Conservation (phyloP, 208 protist genomes). For the Leishmania tropica region DNA sequence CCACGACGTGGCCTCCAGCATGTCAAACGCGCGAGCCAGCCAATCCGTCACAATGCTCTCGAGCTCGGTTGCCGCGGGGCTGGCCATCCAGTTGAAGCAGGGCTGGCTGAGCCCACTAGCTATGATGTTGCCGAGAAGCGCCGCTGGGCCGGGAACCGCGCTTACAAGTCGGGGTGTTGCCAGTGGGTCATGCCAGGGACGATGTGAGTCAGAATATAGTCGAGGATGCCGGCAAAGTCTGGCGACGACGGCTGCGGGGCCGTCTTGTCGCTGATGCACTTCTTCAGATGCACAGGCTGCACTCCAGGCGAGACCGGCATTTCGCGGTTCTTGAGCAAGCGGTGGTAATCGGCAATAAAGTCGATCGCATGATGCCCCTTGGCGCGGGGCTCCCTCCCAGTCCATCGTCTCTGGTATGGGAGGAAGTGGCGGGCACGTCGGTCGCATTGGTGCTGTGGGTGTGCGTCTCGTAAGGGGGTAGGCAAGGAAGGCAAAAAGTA, state of each 20-base stretch:
- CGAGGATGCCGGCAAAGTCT: constrained; percentile 39
- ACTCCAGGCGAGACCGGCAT: constrained; percentile 40
- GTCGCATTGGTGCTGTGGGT: constrained; percentile 20
- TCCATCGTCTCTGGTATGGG: constrained; percentile 42
- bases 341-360: constrained; percentile 50
- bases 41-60: constrained; percentile 73
- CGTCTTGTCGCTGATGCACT: constrained; percentile 27
- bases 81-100: constrained; percentile 69
- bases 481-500: not conserved
- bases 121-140: constrained; percentile 62
- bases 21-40: constrained; percentile 43
- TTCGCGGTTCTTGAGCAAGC: constrained; percentile 31
- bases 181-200: constrained; percentile 75
- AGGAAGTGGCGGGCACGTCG: constrained; percentile 34
- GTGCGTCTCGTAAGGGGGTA: not conserved
- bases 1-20: constrained; percentile 54
- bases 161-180: constrained; percentile 70
- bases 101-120: constrained; percentile 47
- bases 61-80: constrained; percentile 60
- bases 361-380: constrained; percentile 49
- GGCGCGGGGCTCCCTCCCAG: constrained; percentile 40
- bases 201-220: constrained; percentile 51
- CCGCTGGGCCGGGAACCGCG: constrained; percentile 60
- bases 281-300: constrained; percentile 51
- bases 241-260: constrained; percentile 30